These are phyloP conservation scores for Fomitopsis betulina DNA, from an alignment of 1,284 basidiomycete species.

Conservation along the genomic window DNA sequence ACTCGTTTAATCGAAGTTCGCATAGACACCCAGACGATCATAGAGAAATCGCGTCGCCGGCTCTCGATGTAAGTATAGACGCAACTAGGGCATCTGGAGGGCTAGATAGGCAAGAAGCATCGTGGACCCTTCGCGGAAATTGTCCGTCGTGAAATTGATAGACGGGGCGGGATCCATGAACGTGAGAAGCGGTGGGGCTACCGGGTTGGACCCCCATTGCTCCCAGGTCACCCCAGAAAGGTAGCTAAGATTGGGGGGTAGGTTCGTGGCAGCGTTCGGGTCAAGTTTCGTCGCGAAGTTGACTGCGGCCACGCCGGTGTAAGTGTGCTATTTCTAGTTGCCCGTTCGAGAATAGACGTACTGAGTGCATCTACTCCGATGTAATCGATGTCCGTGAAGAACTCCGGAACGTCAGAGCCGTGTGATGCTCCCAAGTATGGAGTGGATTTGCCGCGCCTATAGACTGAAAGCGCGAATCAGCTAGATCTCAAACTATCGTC, in stretches of 20 bases:
- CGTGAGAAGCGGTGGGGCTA: slow-evolving; percentile 36
- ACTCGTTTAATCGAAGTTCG: too few species aligned
- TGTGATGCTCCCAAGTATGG: slow-evolving; percentile 28
- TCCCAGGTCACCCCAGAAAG: slow-evolving; percentile 35
- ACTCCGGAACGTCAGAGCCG: slow-evolving; percentile 10
- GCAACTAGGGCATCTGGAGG: neutral
- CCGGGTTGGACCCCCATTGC: slow-evolving; percentile 38
- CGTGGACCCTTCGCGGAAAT: neutral
- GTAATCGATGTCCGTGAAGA: slow-evolving; percentile 4
- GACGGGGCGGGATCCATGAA: slow-evolving; percentile 33
- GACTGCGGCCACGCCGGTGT: neutral
- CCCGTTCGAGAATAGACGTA: neutral
- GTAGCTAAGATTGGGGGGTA: slow-evolving; percentile 29
- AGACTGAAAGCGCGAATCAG: slow-evolving; percentile 27
- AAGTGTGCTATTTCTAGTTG: neutral
- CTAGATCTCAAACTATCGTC: neutral
- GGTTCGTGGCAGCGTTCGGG: slow-evolving; percentile 24
- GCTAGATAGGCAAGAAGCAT: slow-evolving; percentile 1
- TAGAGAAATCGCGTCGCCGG: too few species aligned
- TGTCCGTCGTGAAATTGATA: slow-evolving; percentile 6
- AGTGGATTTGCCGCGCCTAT: slow-evolving; percentile 37
- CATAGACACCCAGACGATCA: too few species aligned
- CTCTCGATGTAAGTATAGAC: neutral
- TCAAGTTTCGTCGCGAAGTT: slow-evolving; percentile 38
- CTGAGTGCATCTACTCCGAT: slow-evolving; percentile 3